phyloP scores from a whole-genome alignment of 305 asterid species.

The Fraxinus angustifolia region DNA sequence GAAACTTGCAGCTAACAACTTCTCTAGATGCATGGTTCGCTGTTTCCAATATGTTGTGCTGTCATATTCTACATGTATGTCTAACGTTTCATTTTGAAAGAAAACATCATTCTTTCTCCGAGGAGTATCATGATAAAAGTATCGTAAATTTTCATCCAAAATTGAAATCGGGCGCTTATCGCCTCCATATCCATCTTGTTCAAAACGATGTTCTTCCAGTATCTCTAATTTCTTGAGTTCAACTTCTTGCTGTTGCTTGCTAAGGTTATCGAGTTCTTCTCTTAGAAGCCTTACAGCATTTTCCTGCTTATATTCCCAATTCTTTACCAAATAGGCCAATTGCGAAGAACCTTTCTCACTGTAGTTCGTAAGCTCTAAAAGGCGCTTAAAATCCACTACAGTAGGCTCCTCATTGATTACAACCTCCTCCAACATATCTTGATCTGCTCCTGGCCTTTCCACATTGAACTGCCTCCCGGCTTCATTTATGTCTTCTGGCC shows the following conservation, averaged over 20 bases:
- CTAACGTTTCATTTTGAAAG: conserved; percentile 42
- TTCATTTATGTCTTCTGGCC: conserved; percentile 91
- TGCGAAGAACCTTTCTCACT: conserved; percentile 90
- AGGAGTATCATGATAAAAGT: conserved; percentile 54
- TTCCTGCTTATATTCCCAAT: conserved; percentile 77
- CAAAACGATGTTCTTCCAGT: conserved; percentile 75
- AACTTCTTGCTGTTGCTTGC: conserved; percentile 80
- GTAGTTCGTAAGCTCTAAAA: conserved; percentile 66
- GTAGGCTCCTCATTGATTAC: conserved; percentile 60
- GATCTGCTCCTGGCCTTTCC: conserved; percentile 67
- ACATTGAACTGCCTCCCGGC: conserved; percentile 80
- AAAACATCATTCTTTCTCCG: conserved; percentile 43
- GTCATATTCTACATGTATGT: conserved; percentile 69
- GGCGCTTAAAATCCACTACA: conserved; percentile 70
- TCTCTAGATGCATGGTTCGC: conserved; percentile 56
- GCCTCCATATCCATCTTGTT: conserved; percentile 66
- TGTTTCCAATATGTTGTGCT: conserved; percentile 72
- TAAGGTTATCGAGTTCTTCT: conserved; percentile 81
- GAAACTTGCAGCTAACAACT: conserved; percentile 62
- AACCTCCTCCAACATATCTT: conserved; percentile 79
- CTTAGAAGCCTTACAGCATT: conserved; percentile 71
- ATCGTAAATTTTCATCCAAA: conserved; percentile 62
- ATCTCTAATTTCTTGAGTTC: conserved; percentile 91
- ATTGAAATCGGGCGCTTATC: conserved; percentile 80
- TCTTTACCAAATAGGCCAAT: conserved; percentile 69